Evolutionary conservation across 2,329 filamentous ascomycete species (phyloP), one percentile per base, ranked within the genome.

Genomic region (Aspergillus eucalypticola): DNA sequence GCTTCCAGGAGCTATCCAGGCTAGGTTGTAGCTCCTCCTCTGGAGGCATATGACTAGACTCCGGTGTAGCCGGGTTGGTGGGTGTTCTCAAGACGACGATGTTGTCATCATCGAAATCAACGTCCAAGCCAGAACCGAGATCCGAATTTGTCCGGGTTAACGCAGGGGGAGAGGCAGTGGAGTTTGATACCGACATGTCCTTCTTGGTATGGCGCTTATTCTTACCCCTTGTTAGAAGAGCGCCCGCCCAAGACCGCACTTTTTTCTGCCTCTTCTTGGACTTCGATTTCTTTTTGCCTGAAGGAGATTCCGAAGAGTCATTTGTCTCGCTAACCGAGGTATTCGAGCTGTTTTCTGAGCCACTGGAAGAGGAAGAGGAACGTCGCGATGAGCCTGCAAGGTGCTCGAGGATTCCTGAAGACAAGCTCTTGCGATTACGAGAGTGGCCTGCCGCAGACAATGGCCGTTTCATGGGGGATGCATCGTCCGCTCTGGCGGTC

Each of bases 181-280:
- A 60, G 53, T 76, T 71, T 52, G 73, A 72, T 62, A 70, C 74
- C 15, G 71, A 46, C 11, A 66, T 62, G 60, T 80, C 79, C 46
- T 74, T 72, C 67, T 82, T 82, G 15, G 71, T 69, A 55, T 79
- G 75, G 54, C 78, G 77, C 60, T 82, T 82, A 41, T 76, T 73
- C 66, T 82, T 83, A 29, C 62, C 63, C 23, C 81, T 75, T 15
- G 79, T 80, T 48, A 84, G 68, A 56, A 85, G 82, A 8, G 80
- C 78, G 19, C 81, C 81, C 42, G 82, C 82, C 82, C 82, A 84
- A 11, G 79, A 81, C 70, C 90, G 92, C 60, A 94, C 90, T 73
- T 90, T 90, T 77, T 91, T 92, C 71, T 88, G 84, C 63, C 85
- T 84, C 76, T 82, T 85, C 60, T 74, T 74, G 7, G 68, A 54